These are phyloP conservation scores for Penicillium sp. DNA, from an alignment of 2,329 filamentous ascomycete species.

Conservation along the genomic window DNA sequence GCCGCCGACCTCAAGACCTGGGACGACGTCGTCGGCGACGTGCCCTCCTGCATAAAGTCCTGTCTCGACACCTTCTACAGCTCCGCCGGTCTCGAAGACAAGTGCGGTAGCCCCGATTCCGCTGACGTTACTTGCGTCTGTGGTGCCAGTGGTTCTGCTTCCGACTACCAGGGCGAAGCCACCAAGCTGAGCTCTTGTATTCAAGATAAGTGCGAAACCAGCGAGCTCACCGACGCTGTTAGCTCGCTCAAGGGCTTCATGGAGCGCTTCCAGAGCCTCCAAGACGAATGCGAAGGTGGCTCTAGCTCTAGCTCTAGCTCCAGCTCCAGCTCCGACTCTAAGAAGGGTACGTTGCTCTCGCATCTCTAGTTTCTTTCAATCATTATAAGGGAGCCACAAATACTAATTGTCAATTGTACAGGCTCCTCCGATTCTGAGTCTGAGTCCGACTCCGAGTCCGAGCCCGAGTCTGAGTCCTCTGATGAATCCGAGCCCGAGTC, in stretches of 20 bases:
- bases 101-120: conserved; percentile 6
- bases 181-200: neutral
- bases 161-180: neutral
- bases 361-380: neutral
- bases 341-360: neutral
- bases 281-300: neutral
- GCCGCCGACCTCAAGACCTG: conserved; percentile 10
- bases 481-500: neutral
- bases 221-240: neutral
- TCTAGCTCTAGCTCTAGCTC: no score
- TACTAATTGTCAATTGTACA: neutral
- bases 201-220: neutral
- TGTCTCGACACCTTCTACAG: conserved; percentile 11
- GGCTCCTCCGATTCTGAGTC: neutral
- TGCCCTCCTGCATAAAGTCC: conserved; percentile 8
- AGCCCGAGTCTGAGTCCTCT: no score
- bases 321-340: no score
- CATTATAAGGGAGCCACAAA: neutral
- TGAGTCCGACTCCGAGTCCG: no score
- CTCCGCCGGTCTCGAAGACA: conserved; percentile 2
- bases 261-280: neutral
- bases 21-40: conserved; percentile 10
- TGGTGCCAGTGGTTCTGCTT: neutral
- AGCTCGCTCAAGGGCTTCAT: neutral
- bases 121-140: conserved; percentile 9